phyloP scores from a whole-genome alignment of 2,329 filamentous ascomycete genomes.

The Fusarium torulosum region DNA sequence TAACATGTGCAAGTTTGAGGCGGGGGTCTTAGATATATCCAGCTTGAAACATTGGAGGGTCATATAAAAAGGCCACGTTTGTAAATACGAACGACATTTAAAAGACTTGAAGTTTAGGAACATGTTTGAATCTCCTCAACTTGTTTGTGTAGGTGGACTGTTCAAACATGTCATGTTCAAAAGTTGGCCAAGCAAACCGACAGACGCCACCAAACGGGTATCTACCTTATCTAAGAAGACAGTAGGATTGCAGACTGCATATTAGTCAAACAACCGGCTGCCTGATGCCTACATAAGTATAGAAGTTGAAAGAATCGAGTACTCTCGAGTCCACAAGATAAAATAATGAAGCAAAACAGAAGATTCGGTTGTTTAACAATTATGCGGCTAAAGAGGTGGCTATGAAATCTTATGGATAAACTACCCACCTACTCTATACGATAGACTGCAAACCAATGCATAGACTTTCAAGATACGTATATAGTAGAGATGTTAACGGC shows the following conservation, averaged over 20 bases:
- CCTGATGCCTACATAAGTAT: neutral
- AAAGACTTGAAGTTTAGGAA: no score
- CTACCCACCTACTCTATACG: no score
- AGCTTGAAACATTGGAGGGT: neutral
- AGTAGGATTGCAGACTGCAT: neutral
- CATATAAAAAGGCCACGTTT: neutral
- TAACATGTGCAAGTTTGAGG: slow-evolving; percentile 26
- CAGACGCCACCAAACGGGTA: neutral
- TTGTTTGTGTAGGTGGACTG: neutral
- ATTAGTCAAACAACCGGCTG: neutral
- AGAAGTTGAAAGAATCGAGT: neutral
- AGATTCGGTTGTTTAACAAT: no score
- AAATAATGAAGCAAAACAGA: no score
- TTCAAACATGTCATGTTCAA: neutral
- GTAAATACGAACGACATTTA: neutral
- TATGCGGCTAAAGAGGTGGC: no score
- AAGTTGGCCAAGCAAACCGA: neutral
- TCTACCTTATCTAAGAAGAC: neutral
- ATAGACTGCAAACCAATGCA: neutral
- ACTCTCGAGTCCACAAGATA: neutral
- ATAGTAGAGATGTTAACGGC: neutral
- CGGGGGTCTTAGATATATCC: slow-evolving; percentile 3
- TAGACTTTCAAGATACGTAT: neutral
- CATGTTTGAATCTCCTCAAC: no score
- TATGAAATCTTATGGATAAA: no score